These are phyloP conservation scores for Canavalia ensiformis DNA, from an alignment of 306 rosid genomes.

Conservation along the genomic window DNA sequence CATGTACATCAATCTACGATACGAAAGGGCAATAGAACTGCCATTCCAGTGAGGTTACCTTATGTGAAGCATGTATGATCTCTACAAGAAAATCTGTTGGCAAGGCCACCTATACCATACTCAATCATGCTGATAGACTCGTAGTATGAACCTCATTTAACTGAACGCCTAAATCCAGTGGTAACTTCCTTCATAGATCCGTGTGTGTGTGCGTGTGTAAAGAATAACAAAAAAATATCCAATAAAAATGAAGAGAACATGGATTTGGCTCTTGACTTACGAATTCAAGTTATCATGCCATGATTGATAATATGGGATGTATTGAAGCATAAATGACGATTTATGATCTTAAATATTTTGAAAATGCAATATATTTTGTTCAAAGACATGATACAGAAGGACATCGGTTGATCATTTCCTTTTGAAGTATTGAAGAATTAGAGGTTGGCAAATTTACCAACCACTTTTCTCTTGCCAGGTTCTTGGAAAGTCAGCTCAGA, in stretches of 20 bases:
- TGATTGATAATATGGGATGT: slow-evolving; percentile 3
- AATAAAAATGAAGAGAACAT: neutral
- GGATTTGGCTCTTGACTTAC: neutral
- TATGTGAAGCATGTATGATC: neutral
- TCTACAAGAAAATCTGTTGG: neutral
- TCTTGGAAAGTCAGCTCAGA: slow-evolving; percentile 75
- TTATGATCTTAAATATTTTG: neutral
- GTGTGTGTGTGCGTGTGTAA: neutral
- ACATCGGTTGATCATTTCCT: neutral
- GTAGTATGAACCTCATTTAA: slow-evolving; percentile 25
- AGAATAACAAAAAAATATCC: neutral
- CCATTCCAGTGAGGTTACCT: neutral
- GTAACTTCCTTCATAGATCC: slow-evolving; percentile 73
- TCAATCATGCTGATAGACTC: neutral
- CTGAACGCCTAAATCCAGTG: slow-evolving; percentile 65
- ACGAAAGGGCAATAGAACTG: neutral
- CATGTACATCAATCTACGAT: slow-evolving; percentile 12
- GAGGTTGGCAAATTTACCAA: slow-evolving; percentile 52
- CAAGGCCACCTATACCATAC: neutral
- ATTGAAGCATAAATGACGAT: slow-evolving; percentile 30
- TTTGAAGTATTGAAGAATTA: slow-evolving; percentile 14
- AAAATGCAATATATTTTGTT: slow-evolving; percentile 15
- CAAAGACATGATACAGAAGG: neutral
- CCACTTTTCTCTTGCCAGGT: slow-evolving; percentile 79
- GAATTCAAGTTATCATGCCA: neutral